Conservation (phyloP, 257 asterid genomes). For the Ilex asprella region DNA sequence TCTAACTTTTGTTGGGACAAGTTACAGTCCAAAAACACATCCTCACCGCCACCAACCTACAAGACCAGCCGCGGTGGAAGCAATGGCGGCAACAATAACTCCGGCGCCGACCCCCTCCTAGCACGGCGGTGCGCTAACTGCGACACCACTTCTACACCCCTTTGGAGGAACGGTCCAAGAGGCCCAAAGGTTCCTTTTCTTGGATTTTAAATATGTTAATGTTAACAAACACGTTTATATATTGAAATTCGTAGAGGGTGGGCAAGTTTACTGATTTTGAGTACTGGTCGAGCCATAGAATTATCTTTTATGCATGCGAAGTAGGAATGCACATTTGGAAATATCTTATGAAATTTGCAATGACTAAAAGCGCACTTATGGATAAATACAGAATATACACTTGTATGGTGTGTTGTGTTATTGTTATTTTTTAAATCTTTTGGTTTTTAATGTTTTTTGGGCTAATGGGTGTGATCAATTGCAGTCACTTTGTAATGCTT, state of each 20-base stretch:
- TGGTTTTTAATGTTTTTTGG: background rate
- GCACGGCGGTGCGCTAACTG: conserved; percentile 97
- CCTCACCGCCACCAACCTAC: conserved; percentile 30
- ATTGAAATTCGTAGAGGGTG: too few relatives aligned
- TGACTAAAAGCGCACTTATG: too few relatives aligned
- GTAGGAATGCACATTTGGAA: too few relatives aligned
- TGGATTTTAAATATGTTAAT: background rate
- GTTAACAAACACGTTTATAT: too few relatives aligned
- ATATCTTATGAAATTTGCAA: too few relatives aligned
- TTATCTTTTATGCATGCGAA: too few relatives aligned
- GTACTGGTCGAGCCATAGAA: too few relatives aligned
- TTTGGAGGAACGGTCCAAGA: conserved; percentile 92
- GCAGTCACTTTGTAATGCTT: conserved; percentile 97
- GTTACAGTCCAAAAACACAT: conserved; percentile 32
- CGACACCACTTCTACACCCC: conserved; percentile 92
- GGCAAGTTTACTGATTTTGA: too few relatives aligned
- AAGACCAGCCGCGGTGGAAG: conserved; percentile 31
- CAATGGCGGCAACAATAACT: conserved; percentile 8
- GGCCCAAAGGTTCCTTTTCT: conserved; percentile 63
- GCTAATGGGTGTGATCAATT: conserved; percentile 1
- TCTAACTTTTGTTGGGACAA: conserved; percentile 76
- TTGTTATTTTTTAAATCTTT: too few relatives aligned
- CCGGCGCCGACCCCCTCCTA: conserved; percentile 49
- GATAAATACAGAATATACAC: too few relatives aligned
- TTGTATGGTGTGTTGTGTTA: too few relatives aligned